Evolutionary conservation across 192 early-diverging fungal species (phyloP).

Genomic region (Coemansia sp.): DNA sequence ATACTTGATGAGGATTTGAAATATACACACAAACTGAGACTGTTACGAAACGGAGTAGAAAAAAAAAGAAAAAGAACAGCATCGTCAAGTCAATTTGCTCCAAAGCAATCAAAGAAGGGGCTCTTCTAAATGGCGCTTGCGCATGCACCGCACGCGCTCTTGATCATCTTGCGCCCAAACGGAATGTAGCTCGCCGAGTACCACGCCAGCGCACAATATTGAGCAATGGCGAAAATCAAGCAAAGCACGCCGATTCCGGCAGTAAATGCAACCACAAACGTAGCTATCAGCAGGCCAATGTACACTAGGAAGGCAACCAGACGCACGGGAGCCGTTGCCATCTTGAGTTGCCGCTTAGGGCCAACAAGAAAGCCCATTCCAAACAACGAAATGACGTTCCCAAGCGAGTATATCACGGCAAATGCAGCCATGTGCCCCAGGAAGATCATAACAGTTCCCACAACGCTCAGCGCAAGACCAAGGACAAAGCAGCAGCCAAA

Average conservation of each 20-base stretch:
- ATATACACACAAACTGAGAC: neutral
- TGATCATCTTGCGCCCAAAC: constrained; percentile 73
- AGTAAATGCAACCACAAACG: constrained; percentile 75
- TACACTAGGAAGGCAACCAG: constrained; percentile 75
- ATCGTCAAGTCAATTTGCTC: neutral
- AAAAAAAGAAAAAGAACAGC: neutral
- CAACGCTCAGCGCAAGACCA: constrained; percentile 76
- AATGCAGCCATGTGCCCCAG: constrained; percentile 68
- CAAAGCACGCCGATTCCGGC: constrained; percentile 66
- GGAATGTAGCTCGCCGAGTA: constrained; percentile 91
- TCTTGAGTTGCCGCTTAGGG: constrained; percentile 82
- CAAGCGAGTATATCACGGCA: constrained; percentile 88
- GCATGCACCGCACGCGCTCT: constrained; percentile 58
- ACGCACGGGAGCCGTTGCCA: constrained; percentile 75
- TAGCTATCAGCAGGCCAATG: constrained; percentile 64
- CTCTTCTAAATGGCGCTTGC: constrained; percentile 28
- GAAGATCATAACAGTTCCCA: constrained; percentile 62
- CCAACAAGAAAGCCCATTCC: constrained; percentile 90
- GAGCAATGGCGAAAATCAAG: constrained; percentile 78
- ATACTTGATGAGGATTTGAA: neutral
- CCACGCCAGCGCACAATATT: constrained; percentile 89
- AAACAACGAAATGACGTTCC: constrained; percentile 83
- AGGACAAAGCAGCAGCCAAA: constrained; percentile 67
- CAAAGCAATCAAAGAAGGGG: too few relatives aligned
- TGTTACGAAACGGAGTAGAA: neutral